Conservation (phyloP, 176 grass and related monocot species). For the Hyparrhenia diplandra region DNA sequence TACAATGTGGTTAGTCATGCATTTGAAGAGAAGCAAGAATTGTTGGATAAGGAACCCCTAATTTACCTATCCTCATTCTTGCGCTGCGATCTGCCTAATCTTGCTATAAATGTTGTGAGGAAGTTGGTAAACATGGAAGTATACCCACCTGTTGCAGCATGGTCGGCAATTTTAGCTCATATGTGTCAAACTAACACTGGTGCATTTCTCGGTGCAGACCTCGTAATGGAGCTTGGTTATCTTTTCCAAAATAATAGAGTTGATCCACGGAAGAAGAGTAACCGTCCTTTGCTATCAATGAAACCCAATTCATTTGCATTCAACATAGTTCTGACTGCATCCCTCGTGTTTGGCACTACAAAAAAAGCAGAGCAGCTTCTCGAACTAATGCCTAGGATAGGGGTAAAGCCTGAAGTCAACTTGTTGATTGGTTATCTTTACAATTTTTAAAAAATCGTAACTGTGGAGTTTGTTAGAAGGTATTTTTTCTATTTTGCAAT, state of each 20-base stretch:
- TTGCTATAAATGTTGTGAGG: constrained; percentile 77
- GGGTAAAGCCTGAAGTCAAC: constrained; percentile 55
- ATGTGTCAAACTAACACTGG: constrained; percentile 71
- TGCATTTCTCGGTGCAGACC: constrained; percentile 60
- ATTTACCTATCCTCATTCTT: constrained; percentile 74
- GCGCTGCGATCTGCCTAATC: constrained; percentile 41
- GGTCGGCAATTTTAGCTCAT: constrained; percentile 62
- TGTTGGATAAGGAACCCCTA: constrained; percentile 70
- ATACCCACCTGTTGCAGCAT: constrained; percentile 63
- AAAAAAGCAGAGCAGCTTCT: constrained; percentile 81
- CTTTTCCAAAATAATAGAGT: constrained; percentile 79
- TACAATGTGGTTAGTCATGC: constrained; percentile 55
- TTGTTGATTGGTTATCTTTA: constrained; percentile 54
- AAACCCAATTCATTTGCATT: constrained; percentile 72
- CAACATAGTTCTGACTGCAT: constrained; percentile 63
- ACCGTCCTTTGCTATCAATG: constrained; percentile 56
- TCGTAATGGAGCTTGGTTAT: constrained; percentile 75
- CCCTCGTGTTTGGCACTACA: constrained; percentile 64
- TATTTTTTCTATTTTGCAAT: not conserved
- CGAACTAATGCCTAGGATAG: constrained; percentile 68
- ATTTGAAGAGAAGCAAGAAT: constrained; percentile 37
- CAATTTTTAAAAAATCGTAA: not conserved
- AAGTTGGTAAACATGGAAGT: constrained; percentile 71
- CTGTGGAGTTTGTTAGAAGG: not conserved
- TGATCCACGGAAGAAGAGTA: constrained; percentile 74